Evolutionary conservation across 2,329 filamentous ascomycete species (phyloP), one percentile per base, ranked within the genome.

Genomic region (Exserohilum rostratum): DNA sequence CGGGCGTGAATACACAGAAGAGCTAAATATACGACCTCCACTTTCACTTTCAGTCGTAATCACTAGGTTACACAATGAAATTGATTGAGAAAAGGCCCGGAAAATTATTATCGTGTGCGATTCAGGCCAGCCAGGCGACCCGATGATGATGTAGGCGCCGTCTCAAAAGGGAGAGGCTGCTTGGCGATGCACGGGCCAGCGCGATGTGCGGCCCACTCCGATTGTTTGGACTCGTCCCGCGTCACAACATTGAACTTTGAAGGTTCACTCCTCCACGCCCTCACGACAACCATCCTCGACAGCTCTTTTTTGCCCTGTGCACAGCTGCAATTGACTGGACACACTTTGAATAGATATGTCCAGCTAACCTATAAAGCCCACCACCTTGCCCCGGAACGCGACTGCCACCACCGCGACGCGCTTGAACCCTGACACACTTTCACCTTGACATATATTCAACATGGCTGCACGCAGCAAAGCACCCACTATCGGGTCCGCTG

Each of bases 401-500:
- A 53, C 55, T 65, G 50, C 57, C 55, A 47, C 45, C 43, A 53
- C 45, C 54, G 57, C 64, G 60, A 68, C 68, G 68, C 65, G 68
- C 66, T 61, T 60, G 55, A 53, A 43, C 50, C 47, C 27, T 30
- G 40, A 37, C 56, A 39, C 35, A 25, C 22, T 25, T 25, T 39
- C 37, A 49, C 38, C 40, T 43, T 30, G 55, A 47, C 39, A 50
- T 47, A 49, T 54, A 38, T 46, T 51, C 64, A 53, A 53, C 39
- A 74, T 73, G 71, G 68, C 71, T 53, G 58, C 67, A 45, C 70
- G 70, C 45, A 73, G 56, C 56, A 76, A 74, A 51, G 65, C 65
- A 33, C 68, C 70, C 33, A 83, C 89, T 70, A 87, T 96, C 65
- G 93, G 92, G 74, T 95, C 91, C 57, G 80, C 86, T 68, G 82